Evolutionary conservation across 2,329 filamentous ascomycete genomes (phyloP).

Genomic region (Hymenoscyphus fraxineus): DNA sequence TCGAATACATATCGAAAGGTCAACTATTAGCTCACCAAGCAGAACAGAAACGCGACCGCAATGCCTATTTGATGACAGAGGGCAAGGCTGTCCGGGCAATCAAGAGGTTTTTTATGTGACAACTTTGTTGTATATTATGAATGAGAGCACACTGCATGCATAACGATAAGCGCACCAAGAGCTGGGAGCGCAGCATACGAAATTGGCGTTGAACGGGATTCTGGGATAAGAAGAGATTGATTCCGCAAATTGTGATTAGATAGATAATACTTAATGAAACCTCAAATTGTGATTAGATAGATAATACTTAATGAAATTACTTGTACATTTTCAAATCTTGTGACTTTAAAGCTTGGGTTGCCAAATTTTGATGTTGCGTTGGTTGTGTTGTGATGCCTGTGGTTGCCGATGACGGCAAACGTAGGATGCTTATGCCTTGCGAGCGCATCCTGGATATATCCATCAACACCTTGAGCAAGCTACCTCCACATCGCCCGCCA

Average conservation of each 20-base stretch:
- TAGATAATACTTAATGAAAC: constrained; percentile 4
- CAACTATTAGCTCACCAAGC: neutral
- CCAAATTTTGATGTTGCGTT: neutral
- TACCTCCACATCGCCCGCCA: constrained; percentile 12
- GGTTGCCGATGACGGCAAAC: constrained; percentile 19
- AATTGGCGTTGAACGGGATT: constrained; percentile 18
- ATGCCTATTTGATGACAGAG: neutral
- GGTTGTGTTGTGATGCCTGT: constrained; percentile 2
- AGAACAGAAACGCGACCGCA: neutral
- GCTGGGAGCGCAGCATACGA: constrained; percentile 30
- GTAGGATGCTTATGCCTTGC: constrained; percentile 18
- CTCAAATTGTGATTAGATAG: constrained; percentile 6
- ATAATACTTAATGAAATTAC: constrained; percentile 3
- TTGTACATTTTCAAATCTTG: neutral
- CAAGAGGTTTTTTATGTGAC: constrained; percentile 8
- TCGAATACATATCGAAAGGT: neutral
- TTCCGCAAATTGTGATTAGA: constrained; percentile 6
- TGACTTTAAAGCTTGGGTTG: neutral
- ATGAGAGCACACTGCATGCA: constrained; percentile 8
- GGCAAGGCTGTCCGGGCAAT: neutral
- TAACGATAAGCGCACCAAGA: constrained; percentile 29
- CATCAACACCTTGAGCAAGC: constrained; percentile 13
- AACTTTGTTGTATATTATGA: constrained; percentile 1
- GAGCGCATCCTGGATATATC: constrained; percentile 14
- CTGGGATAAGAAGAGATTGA: constrained; percentile 7